Evolutionary conservation across 192 early-diverging fungal genomes (phyloP).

Genomic region (Phlyctochytrium bullatum): DNA sequence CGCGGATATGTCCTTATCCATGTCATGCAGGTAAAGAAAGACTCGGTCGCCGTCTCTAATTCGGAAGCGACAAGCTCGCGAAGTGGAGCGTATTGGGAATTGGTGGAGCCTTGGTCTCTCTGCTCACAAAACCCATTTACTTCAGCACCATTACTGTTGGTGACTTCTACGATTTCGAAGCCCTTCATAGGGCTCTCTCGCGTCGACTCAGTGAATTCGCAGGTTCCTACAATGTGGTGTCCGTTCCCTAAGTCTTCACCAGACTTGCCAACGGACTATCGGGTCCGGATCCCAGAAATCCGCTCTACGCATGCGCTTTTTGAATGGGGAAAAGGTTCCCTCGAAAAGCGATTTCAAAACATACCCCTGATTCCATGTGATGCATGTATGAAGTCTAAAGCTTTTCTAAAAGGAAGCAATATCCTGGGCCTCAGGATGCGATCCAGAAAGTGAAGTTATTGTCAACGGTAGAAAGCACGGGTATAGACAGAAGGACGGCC

Average conservation of each 20-base stretch:
- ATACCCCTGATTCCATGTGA: too few species aligned
- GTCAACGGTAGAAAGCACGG: conserved; percentile 22
- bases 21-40: conserved; percentile 65
- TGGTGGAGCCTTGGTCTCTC: conserved; percentile 65
- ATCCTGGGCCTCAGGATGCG: conserved; percentile 5
- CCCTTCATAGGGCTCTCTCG: conserved; percentile 67
- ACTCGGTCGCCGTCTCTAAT: conserved; percentile 6
- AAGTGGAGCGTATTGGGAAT: conserved; percentile 83
- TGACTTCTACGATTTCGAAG: conserved; percentile 62
- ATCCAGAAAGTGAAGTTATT: neutral
- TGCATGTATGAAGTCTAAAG: too few species aligned
- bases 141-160: conserved; percentile 62
- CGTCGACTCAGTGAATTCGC: conserved; percentile 41
- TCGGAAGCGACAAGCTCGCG: conserved; percentile 84
- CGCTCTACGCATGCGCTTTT: too few species aligned
- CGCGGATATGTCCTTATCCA: conserved; percentile 66
- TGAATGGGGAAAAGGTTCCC: too few species aligned
- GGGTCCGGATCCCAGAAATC: neutral
- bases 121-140: conserved; percentile 67
- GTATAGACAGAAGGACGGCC: conserved; percentile 7
- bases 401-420: too few species aligned
- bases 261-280: too few species aligned
- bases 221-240: too few species aligned
- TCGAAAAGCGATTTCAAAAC: too few species aligned
- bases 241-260: too few species aligned